Conservation (phyloP, 75 land plant species). For the Selaginella tamariscina region DNA sequence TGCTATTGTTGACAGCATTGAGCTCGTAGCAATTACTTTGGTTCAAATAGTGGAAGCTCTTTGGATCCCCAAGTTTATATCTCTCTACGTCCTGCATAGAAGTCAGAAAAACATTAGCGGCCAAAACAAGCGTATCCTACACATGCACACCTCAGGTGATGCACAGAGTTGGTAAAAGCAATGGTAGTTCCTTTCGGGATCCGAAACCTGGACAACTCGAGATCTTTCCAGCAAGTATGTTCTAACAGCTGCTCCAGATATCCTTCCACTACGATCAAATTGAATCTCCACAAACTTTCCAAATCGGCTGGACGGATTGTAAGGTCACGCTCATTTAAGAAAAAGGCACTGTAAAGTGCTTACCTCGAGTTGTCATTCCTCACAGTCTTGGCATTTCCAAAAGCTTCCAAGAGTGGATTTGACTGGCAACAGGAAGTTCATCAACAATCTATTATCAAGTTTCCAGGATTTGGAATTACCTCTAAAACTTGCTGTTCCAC, state of each 20-base stretch:
- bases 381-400: background rate
- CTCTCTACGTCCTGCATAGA: constrained; percentile 46
- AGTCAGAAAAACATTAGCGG: no score
- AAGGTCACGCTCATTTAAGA: background rate
- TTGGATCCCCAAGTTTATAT: constrained; percentile 74
- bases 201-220: constrained; percentile 85
- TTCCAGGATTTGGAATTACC: background rate
- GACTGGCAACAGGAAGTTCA: constrained; percentile 15
- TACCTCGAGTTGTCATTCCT: background rate
- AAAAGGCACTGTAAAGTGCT: background rate
- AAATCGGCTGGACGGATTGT: constrained; percentile 54
- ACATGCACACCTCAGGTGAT: constrained; percentile 53
- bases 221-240: constrained; percentile 88
- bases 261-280: constrained; percentile 70
- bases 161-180: constrained; percentile 85
- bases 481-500: background rate
- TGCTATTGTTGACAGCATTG: constrained; percentile 50
- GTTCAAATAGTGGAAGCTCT: constrained; percentile 70
- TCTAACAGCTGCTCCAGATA: constrained; percentile 86
- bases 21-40: constrained; percentile 72
- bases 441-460: no score
- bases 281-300: constrained; percentile 96
- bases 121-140: no score
- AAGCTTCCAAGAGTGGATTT: background rate
- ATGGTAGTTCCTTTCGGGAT: constrained; percentile 89